Percentiles rank a stretch among this genome's conserved stretches.
Evolutionary conservation across 2,329 filamentous ascomycete species (phyloP).

Genomic region (Domatiomyces globalis): DNA sequence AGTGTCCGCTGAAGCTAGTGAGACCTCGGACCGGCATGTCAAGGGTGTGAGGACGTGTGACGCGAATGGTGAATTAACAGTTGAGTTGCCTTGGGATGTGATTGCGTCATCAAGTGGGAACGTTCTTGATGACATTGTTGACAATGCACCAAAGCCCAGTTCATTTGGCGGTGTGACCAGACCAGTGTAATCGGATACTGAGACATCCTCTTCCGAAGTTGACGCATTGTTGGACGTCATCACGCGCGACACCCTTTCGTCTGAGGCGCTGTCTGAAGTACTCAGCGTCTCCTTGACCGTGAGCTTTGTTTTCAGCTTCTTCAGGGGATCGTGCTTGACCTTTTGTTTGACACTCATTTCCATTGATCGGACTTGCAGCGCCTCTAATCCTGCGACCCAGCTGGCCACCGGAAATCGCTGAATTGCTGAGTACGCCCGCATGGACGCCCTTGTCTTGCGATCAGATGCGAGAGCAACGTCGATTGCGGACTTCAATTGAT

Average conservation of each 20-base stretch:
- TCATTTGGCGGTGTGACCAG: neutral
- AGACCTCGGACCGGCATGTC: neutral
- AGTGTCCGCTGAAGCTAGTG: neutral
- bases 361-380: constrained; percentile 39
- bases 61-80: neutral
- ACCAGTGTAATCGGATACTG: neutral
- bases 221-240: neutral
- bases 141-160: neutral
- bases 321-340: constrained; percentile 29
- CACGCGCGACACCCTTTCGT: neutral
- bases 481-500: constrained; percentile 44
- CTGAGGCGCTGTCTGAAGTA: neutral
- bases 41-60: neutral
- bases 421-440: constrained; percentile 42
- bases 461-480: constrained; percentile 38
- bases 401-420: constrained; percentile 46
- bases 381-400: constrained; percentile 43
- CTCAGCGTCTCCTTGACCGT: neutral
- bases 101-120: neutral
- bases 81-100: neutral
- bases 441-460: constrained; percentile 34
- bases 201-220: neutral
- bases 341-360: neutral
- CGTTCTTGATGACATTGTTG: neutral
- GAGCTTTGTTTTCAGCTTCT: neutral